Base-by-base conservation (phyloP, 1,284 basidiomycete species). In the Moesziomyces sp. region DNA sequence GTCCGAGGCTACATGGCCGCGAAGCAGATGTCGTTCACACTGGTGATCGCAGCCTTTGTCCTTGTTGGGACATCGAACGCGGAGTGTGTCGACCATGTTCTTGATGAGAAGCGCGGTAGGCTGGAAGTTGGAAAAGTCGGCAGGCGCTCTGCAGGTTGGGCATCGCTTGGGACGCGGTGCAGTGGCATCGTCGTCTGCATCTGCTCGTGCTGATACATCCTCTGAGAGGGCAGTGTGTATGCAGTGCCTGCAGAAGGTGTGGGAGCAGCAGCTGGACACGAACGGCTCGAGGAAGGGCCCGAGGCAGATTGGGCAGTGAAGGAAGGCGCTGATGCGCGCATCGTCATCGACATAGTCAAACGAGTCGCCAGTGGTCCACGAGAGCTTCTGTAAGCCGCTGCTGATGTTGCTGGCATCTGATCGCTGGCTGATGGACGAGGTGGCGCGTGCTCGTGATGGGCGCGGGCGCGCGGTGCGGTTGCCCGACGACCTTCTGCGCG, bases 51-150 rank as follows among this genome's bases (percentile, higher is more conserved):
- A 79, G 2, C 77, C 77, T 24, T 74, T 78, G 18, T 9, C 23
- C 18, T 58, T 60, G 57, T 76, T 66, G 2, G 77, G 73, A 33
- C 77, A 79, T 30, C 62, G 58, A 14, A 79, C 77, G 13, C 44
- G 56, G 3, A 79, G 70, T 5, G 74, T 69, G 40, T 79, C 77
- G 46, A 79, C 77, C 69, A 79, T 78, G 52, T 78, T 76, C 28
- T 71, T 72, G 60, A 79, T 73, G 19, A 79, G 59, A 9, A 74
- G 58, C 5, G 73, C 67, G 1, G 76, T 71, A 3, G 77, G 72
- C 23, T 57, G 48, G 45, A 78, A 71, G 19, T 66, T 53, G 16
- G 50, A 43, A 4, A 76, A 57, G 8, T 51, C 38, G 21, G 69
- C 57, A 5, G 52, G 3, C 5, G 74, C 68, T 26, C 77, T 44